Conservation (phyloP, 768 basidiomycete species). For the Boletus vermiculosoides region DNA sequence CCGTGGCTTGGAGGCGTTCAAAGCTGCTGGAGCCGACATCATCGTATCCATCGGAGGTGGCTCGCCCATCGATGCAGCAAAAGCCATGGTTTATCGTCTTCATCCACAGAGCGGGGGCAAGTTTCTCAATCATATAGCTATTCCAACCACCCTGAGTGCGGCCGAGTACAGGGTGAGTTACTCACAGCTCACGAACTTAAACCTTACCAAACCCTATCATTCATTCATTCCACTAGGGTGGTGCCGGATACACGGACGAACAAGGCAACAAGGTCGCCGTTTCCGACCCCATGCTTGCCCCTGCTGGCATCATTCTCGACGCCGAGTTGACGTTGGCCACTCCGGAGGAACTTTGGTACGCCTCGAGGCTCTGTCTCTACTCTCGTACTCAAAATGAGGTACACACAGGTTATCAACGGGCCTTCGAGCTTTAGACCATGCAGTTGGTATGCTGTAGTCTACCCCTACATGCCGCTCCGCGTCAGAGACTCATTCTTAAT, state of each 20-base stretch:
- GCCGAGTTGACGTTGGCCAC: conserved; percentile 71
- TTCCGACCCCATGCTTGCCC: conserved; percentile 54
- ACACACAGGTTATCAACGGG: conserved; percentile 69
- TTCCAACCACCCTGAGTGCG: conserved; percentile 80
- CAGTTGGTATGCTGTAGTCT: conserved; percentile 52
- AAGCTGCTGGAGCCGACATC: conserved; percentile 57
- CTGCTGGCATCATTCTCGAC: conserved; percentile 74
- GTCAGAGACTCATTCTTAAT: background rate
- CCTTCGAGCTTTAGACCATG: conserved; percentile 75
- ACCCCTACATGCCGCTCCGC: background rate
- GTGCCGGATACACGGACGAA: conserved; percentile 72
- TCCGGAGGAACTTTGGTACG: conserved; percentile 71
- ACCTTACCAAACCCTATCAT: background rate
- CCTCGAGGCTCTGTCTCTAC: conserved; percentile 5
- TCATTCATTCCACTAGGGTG: conserved; percentile 40
- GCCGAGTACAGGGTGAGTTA: conserved; percentile 65
- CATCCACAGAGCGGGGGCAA: conserved; percentile 54
- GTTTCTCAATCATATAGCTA: conserved; percentile 66
- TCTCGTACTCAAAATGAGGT: conserved; percentile 14
- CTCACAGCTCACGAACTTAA: background rate
- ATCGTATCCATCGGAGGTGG: conserved; percentile 79
- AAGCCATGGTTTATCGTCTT: conserved; percentile 64
- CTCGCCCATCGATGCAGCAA: conserved; percentile 76
- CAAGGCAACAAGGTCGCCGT: conserved; percentile 61
- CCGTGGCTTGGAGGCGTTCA: conserved; percentile 54